Base-by-base conservation (phyloP, 495 filamentous ascomycete genomes). In the Neurospora sp. region DNA sequence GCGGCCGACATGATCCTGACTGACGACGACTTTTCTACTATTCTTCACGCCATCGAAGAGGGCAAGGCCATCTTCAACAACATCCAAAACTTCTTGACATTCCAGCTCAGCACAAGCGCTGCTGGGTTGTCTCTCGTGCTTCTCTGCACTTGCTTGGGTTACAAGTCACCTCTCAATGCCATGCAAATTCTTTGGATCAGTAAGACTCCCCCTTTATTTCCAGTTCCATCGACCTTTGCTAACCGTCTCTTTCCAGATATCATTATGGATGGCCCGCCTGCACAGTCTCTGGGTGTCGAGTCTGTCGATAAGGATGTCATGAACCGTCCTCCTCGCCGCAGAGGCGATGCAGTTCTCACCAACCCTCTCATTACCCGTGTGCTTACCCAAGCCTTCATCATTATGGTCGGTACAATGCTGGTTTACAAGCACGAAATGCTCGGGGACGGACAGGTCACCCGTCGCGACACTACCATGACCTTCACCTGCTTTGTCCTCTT, bases 131-230 rank as follows among this genome's bases (percentile, higher is more conserved):
- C 92, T 77, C 87, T 99, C 34, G 96, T 99, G 7, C 87, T 99
- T 71, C 79, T 98, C 76, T 96, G 93, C 82, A 98, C 96, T 36
- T 92, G 92, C 73, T 85, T 97, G 74, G 96, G 96, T 19, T 94
- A 96, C 84, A 92, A 92, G 80, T 97, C 94, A 76, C 96, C 96
- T 48, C 85, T 99, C 39, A 99, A 99, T 79, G 93, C 96, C 40
- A 99, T 98, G 95, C 96, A 99, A 83, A 99, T 99, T 80, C 86
- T 99, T 62, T 99, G 96, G 96, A 98, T 99, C 77, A 99, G 95
- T 98, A 84, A 83, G 93, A 89, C 31, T 19, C 38, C 37, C 73
- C 59, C 42, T 31, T 9, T 36, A 34, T 45, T 72, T 13, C 4
- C 21, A 59, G 1, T 39, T 43, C 39, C 62, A 43, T 75, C 31